Evolutionary conservation across 2,329 filamentous ascomycete species (phyloP).

Genomic region (Xylariaceae sp.): DNA sequence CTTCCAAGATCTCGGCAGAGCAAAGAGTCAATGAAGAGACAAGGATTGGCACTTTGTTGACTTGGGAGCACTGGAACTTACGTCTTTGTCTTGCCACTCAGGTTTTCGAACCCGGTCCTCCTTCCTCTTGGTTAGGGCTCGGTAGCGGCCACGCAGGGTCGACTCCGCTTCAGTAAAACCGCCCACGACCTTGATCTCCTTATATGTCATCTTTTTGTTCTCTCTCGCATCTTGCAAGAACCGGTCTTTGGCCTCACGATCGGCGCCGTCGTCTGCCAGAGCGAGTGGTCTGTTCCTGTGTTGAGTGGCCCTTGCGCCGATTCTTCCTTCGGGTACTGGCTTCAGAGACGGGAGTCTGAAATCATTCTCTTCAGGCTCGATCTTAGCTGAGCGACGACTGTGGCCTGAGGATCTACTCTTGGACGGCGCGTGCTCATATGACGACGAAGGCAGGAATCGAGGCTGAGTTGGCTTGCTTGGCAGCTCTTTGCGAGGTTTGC

Average conservation of each 20-base stretch:
- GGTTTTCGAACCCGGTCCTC: conserved; percentile 62
- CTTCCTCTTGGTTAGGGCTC: conserved; percentile 61
- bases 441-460: conserved; percentile 6
- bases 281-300: background rate
- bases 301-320: background rate
- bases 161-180: conserved; percentile 63
- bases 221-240: conserved; percentile 52
- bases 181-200: conserved; percentile 54
- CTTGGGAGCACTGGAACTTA: conserved; percentile 39
- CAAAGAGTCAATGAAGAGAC: background rate
- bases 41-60: background rate
- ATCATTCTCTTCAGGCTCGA: conserved; percentile 8
- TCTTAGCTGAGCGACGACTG: conserved; percentile 3
- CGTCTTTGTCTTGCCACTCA: conserved; percentile 59
- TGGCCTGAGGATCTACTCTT: conserved; percentile 12
- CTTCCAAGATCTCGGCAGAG: conserved; percentile 38
- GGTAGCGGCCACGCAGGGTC: conserved; percentile 65
- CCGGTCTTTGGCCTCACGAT: conserved; percentile 38
- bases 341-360: conserved; percentile 6
- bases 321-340: conserved; percentile 6
- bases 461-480: conserved; percentile 23
- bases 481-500: conserved; percentile 24
- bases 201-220: conserved; percentile 60
- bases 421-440: conserved; percentile 4
- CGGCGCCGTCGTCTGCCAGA: conserved; percentile 7